A percentile compares a stretch with the other conserved stretches of the same genome.
phyloP scores from a whole-genome alignment of 164 flowering plant species.

The Aristolochia fimbriata region DNA sequence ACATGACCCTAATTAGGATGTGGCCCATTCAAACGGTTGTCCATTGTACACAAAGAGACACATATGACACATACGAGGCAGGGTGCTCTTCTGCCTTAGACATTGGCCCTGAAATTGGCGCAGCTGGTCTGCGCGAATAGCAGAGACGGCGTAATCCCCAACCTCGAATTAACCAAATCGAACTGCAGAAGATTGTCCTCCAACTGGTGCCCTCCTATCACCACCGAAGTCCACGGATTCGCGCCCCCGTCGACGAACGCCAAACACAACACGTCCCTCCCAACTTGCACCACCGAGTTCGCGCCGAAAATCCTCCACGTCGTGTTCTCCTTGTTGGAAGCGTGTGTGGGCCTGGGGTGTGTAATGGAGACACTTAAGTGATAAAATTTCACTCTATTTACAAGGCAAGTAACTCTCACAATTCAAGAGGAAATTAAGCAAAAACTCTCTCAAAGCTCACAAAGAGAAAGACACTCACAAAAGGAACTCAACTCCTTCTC shows the following conservation, averaged over 20 bases:
- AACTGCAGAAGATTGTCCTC: conserved; percentile 28
- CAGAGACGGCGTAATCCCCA: conserved; percentile 26
- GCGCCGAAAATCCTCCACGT: conserved; percentile 27
- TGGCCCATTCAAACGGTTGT: no score
- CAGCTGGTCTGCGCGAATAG: conserved; percentile 23
- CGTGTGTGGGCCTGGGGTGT: no score
- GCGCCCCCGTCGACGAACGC: conserved; percentile 33
- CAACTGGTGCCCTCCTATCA: conserved; percentile 4
- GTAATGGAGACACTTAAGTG: no score
- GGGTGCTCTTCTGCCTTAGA: not conserved
- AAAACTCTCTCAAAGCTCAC: no score
- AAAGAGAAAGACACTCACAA: no score
- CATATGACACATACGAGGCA: no score
- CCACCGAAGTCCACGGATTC: conserved; percentile 27
- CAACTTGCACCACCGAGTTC: conserved; percentile 33
- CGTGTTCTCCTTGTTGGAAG: conserved; percentile 9
- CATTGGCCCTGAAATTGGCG: conserved; percentile 26
- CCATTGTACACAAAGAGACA: no score
- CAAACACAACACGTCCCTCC: conserved; percentile 21
- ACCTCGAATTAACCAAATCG: conserved; percentile 23
- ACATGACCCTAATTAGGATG: no score
- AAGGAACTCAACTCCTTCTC: no score
- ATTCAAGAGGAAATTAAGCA: no score
- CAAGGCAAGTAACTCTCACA: no score
- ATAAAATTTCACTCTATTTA: no score